Evolutionary conservation across 2,329 filamentous ascomycete species (phyloP).

Genomic region (Fusarium lateritium): DNA sequence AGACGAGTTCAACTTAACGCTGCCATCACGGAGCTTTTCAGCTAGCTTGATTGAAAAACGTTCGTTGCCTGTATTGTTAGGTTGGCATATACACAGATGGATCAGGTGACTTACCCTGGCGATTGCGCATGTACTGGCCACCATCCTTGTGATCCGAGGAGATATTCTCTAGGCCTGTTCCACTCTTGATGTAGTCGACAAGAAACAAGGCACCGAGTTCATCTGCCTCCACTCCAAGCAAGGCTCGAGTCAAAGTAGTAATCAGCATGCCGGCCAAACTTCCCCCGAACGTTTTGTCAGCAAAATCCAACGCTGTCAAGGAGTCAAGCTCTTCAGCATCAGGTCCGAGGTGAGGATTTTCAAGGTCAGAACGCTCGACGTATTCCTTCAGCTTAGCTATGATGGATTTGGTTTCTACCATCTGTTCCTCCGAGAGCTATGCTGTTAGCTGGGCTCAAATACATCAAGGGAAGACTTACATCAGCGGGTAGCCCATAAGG

Average conservation of each 20-base stretch:
- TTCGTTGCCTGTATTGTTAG: background rate
- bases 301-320: background rate
- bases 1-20: background rate
- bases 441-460: fast-evolving
- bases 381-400: background rate
- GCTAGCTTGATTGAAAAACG: background rate
- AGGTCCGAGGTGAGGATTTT: background rate
- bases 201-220: slow-evolving; percentile 16
- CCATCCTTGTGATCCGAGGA: slow-evolving; percentile 20
- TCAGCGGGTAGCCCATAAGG: background rate
- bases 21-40: background rate
- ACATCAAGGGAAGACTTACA: background rate
- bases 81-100: background rate
- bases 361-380: background rate
- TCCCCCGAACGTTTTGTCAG: fast-evolving
- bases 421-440: background rate
- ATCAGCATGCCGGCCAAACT: fast-evolving
- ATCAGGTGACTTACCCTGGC: slow-evolving; percentile 23
- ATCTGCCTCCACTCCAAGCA: background rate
- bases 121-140: slow-evolving; percentile 30
- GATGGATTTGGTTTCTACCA: background rate
- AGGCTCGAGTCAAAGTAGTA: background rate
- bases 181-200: slow-evolving; percentile 33
- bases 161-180: slow-evolving; percentile 23
- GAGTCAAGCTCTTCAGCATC: slow-evolving; percentile 4